A percentile compares a stretch with the other conserved stretches of the same genome.
Conservation (phyloP, 306 rosid genomes). For the Quercus robur region DNA sequence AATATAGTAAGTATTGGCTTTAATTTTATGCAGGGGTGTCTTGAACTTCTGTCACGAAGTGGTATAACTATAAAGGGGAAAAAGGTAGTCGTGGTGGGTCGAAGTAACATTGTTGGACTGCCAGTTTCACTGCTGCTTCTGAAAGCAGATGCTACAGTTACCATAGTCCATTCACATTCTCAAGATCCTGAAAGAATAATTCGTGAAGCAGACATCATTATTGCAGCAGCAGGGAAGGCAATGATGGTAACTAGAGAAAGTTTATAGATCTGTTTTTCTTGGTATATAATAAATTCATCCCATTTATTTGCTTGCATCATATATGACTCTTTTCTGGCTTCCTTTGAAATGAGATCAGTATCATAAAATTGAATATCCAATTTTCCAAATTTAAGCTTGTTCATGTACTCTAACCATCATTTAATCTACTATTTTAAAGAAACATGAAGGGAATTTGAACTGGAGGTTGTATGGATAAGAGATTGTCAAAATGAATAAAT, state of each 20-base stretch:
- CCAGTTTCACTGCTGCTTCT: conserved; percentile 84
- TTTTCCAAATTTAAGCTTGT: neutral
- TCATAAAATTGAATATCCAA: neutral
- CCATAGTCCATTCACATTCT: conserved; percentile 72
- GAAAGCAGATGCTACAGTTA: conserved; percentile 87
- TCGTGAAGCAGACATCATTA: conserved; percentile 78
- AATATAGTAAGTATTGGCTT: neutral
- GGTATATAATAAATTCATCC: neutral
- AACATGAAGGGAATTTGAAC: neutral
- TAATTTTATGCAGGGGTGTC: conserved; percentile 59
- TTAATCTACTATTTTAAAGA: neutral
- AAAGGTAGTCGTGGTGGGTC: conserved; percentile 87
- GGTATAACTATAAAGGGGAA: conserved; percentile 74
- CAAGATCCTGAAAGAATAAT: conserved; percentile 58
- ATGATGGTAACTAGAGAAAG: conserved; percentile 52
- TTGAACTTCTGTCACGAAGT: conserved; percentile 79
- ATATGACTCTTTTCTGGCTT: conserved; percentile 7
- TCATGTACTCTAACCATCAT: neutral
- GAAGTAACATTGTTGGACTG: conserved; percentile 92
- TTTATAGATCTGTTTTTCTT: conserved; percentile 5
- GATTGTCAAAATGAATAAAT: neutral
- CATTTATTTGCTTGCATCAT: neutral
- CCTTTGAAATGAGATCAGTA: neutral
- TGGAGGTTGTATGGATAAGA: neutral
- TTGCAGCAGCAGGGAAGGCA: conserved; percentile 95